A percentile compares a stretch with the other conserved stretches of the same genome.
phyloP scores from a whole-genome alignment of 2,329 filamentous ascomycete genomes.

The Claviceps paspali region DNA sequence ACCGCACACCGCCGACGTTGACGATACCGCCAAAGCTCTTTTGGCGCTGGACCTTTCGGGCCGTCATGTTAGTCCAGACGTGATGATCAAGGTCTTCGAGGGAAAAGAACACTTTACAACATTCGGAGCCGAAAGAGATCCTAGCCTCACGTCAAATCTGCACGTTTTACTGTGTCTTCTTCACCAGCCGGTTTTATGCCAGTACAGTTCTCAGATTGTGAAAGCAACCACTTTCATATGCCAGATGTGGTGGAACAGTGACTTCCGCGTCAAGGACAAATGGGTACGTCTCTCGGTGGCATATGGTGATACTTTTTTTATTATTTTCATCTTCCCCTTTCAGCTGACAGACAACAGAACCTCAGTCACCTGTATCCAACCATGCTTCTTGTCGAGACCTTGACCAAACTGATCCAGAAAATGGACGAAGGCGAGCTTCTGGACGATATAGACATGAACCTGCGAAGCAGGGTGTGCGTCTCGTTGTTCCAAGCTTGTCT shows the following conservation, averaged over 20 bases:
- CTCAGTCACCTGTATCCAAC: constrained; percentile 7
- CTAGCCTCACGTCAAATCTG: constrained; percentile 7
- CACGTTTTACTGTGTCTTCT: constrained; percentile 7
- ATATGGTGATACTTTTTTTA: no score
- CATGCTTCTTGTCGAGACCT: constrained; percentile 6
- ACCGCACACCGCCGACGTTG: constrained; percentile 5
- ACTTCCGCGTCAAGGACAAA: constrained; percentile 7
- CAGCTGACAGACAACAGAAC: constrained; percentile 2
- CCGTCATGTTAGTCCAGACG: neutral
- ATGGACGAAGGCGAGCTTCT: constrained; percentile 3
- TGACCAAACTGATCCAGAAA: neutral
- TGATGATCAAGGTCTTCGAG: neutral
- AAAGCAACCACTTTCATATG: constrained; percentile 7
- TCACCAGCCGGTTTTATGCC: neutral
- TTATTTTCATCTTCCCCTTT: no score
- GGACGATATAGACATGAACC: constrained; percentile 1
- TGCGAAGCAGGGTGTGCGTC: constrained; percentile 1
- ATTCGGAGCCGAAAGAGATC: constrained; percentile 5
- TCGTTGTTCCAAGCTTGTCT: constrained; percentile 6
- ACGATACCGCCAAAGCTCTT: constrained; percentile 9
- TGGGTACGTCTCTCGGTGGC: constrained; percentile 5
- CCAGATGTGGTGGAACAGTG: constrained; percentile 5
- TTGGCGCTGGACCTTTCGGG: constrained; percentile 3
- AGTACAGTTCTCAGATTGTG: constrained; percentile 6
- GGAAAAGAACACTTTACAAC: constrained; percentile 6